phyloP scores from a whole-genome alignment of 177 flowering plant genomes.

The Vitis hybrid region DNA sequence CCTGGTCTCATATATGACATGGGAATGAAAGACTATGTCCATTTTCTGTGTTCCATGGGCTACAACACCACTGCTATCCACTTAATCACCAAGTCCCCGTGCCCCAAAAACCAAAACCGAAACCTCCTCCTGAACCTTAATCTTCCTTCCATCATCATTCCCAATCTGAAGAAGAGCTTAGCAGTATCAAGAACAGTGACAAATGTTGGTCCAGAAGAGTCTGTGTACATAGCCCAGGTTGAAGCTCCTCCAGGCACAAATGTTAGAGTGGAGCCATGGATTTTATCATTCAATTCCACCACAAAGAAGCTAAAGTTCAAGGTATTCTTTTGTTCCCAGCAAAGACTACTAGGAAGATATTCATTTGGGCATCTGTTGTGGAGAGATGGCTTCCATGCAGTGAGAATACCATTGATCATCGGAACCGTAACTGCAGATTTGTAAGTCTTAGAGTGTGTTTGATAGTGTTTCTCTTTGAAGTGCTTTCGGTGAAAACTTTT shows the following conservation, averaged over 20 bases:
- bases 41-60: conserved; percentile 53
- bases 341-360: conserved; percentile 39
- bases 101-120: conserved; percentile 13
- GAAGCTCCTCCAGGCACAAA: conserved; percentile 43
- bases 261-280: conserved; percentile 39
- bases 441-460: conserved; percentile 13
- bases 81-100: conserved; percentile 22
- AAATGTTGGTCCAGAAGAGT: conserved; percentile 46
- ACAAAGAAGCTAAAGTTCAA: conserved; percentile 36
- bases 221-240: conserved; percentile 38
- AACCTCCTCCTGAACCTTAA: conserved; percentile 30
- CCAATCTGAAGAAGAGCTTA: conserved; percentile 30
- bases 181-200: conserved; percentile 52
- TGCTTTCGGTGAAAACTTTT: no score
- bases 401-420: conserved; percentile 49
- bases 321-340: conserved; percentile 27
- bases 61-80: conserved; percentile 40
- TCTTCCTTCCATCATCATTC: conserved; percentile 56
- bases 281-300: conserved; percentile 43
- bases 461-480: no score
- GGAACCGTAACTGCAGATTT: conserved; percentile 32
- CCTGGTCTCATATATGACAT: conserved; percentile 70
- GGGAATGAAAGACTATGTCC: conserved; percentile 30
- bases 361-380: conserved; percentile 54
- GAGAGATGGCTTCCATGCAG: conserved; percentile 45